phyloP scores from a whole-genome alignment of 2,329 filamentous ascomycete species.

The Scleromitrula shiraiana region DNA sequence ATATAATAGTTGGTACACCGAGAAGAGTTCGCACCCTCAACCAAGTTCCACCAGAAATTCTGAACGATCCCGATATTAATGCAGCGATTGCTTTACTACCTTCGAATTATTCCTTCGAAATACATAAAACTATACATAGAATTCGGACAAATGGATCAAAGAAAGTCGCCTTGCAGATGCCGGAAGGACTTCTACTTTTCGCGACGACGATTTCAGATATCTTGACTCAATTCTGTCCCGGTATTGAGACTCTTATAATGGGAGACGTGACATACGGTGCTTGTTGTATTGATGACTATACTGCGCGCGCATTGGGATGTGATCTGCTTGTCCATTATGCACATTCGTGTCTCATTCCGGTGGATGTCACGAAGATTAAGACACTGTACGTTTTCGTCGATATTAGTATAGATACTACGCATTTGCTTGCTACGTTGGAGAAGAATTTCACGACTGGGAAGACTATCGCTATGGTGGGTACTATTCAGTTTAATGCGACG shows the following conservation, averaged over 20 bases:
- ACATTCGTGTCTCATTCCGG: conserved; percentile 91
- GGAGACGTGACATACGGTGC: conserved; percentile 98
- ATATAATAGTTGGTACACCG: conserved; percentile 63
- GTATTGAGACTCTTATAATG: conserved; percentile 93
- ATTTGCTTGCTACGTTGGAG: conserved; percentile 78
- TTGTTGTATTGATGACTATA: conserved; percentile 98
- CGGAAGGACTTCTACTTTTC: conserved; percentile 89
- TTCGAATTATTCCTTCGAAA: conserved; percentile 96
- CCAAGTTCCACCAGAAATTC: conserved; percentile 79
- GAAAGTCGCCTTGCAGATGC: conserved; percentile 90
- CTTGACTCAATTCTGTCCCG: conserved; percentile 85
- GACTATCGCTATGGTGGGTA: conserved; percentile 87
- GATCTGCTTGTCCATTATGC: conserved; percentile 95
- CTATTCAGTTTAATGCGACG: conserved; percentile 97
- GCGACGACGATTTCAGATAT: conserved; percentile 98
- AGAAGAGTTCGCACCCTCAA: conserved; percentile 75
- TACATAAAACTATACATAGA: conserved; percentile 94
- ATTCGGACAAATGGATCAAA: conserved; percentile 74
- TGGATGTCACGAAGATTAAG: conserved; percentile 93
- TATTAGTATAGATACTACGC: conserved; percentile 87
- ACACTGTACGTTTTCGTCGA: conserved; percentile 98
- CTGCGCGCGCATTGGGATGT: conserved; percentile 84
- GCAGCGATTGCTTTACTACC: conserved; percentile 81
- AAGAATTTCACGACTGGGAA: conserved; percentile 81
- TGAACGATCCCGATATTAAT: conserved; percentile 78